Base-by-base conservation (phyloP, 1,139 yeast genomes). In the Hyphopichia wangnamkhiaoensis region DNA sequence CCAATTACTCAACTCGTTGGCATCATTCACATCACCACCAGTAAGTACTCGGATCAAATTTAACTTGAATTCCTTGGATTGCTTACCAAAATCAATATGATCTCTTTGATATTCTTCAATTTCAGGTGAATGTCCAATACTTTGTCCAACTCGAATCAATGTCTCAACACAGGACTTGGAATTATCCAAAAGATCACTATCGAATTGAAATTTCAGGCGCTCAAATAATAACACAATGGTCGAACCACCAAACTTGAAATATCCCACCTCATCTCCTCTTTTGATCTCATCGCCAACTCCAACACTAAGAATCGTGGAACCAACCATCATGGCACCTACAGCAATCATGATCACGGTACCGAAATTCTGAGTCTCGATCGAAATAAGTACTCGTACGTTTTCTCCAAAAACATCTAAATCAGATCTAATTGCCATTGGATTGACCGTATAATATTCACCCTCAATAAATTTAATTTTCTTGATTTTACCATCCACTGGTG, bases 241-340 rank as follows among this genome's bases (percentile, higher is more conserved):
- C 0, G 96, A 87, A 0, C 98, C 98, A 13, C 98, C 98, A 66
- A 91, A 93, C 57, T 90, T 88, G 71, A 93, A 93, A 56, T 88
- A 91, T 0, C 98, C 98, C 31, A 93, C 65, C 54, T 93, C 98
- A 34, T 87, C 94, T 6, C 93, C 87, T 39, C 93, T 71, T 13
- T 63, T 53, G 5, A 91, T 73, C 1, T 42, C 36, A 31, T 81
- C 80, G 3, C 88, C 89, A 33, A 74, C 78, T 37, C 74, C 56
- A n/a, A 81, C 82, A 0, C 93, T 83, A 27, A 91, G 62, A 0
- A 89, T 76, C 3, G 84, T 90, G 2, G 96, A 85, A 0, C 98
- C 98, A 3, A 93, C 98, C 97, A 93, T 90, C 98, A 93, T 93
- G 1, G 98, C 98, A 19, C 98, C 98, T 7, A 93, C 89, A 6